These are phyloP conservation scores for Erodium chrysanthum DNA, from an alignment of 441 rosid species.

Conservation along the genomic window DNA sequence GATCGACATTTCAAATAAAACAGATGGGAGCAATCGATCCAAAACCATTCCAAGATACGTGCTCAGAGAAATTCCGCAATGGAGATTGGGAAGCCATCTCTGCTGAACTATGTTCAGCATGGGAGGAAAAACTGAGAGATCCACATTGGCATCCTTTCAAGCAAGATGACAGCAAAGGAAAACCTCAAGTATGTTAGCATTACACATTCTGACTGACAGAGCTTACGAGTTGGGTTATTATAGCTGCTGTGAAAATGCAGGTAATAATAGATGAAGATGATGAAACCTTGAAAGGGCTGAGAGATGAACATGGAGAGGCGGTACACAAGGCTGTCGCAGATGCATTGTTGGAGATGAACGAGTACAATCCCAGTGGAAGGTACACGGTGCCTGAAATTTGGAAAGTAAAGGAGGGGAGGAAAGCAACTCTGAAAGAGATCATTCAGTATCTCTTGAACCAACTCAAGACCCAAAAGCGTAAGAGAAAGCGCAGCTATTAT, in stretches of 20 bases:
- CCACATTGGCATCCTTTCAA: slow-evolving; percentile 24
- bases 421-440: slow-evolving; percentile 23
- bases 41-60: slow-evolving; percentile 20
- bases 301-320: slow-evolving; percentile 18
- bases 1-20: slow-evolving; percentile 20
- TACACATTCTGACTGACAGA: not conserved
- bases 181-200: slow-evolving; percentile 12
- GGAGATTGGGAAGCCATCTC: slow-evolving; percentile 16
- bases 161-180: not conserved
- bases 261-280: slow-evolving; percentile 21
- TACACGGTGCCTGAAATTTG: slow-evolving; percentile 19
- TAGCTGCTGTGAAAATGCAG: slow-evolving; percentile 8
- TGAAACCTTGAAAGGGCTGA: slow-evolving; percentile 23
- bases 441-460: slow-evolving; percentile 17
- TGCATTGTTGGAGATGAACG: slow-evolving; percentile 26
- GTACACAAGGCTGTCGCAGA: slow-evolving; percentile 18
- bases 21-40: slow-evolving; percentile 30
- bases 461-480: slow-evolving; percentile 16
- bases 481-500: not conserved
- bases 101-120: slow-evolving; percentile 18
- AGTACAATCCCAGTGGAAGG: slow-evolving; percentile 23
- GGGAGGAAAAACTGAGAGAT: slow-evolving; percentile 16
- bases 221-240: not conserved
- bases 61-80: slow-evolving; percentile 18
- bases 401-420: slow-evolving; percentile 24